These are phyloP conservation scores for Colletotrichum graminicola DNA, from an alignment of 2,329 filamentous ascomycete species.

Conservation along the genomic window DNA sequence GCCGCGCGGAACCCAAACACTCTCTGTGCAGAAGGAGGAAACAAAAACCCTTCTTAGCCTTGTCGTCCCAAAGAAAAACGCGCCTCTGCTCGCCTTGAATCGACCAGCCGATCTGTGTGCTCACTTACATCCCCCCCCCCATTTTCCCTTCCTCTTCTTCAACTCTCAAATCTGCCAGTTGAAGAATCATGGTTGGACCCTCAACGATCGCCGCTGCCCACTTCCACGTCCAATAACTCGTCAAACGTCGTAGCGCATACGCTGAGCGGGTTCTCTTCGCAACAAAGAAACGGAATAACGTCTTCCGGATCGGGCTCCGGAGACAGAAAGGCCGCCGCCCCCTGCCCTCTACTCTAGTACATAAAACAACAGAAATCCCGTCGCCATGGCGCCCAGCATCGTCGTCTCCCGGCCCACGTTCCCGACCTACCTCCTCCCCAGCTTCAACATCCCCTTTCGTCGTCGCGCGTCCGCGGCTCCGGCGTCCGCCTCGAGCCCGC, in stretches of 20 bases:
- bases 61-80: slow-evolving; percentile 17
- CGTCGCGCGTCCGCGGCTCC: slow-evolving; percentile 53
- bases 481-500: slow-evolving; percentile 44
- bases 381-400: slow-evolving; percentile 46
- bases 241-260: neutral
- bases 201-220: slow-evolving; percentile 1
- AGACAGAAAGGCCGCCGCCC: too few species aligned
- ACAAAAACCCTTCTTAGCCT: neutral
- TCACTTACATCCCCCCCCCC: neutral
- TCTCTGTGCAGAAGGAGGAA: slow-evolving; percentile 5
- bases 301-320: slow-evolving; percentile 5
- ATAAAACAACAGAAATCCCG: neutral
- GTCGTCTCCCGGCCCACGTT: slow-evolving; percentile 60
- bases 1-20: slow-evolving; percentile 3
- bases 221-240: neutral
- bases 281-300: slow-evolving; percentile 1
- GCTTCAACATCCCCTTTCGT: slow-evolving; percentile 61
- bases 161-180: neutral
- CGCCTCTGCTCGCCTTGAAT: slow-evolving; percentile 5
- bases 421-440: slow-evolving; percentile 65
- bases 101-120: neutral
- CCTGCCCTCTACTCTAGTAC: neutral
- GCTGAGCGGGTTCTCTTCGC: neutral
- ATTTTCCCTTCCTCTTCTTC: neutral
- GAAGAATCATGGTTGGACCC: slow-evolving; percentile 22